These are phyloP conservation scores for Rhinocladiella similis DNA, from an alignment of 2,329 filamentous ascomycete species.

Conservation along the genomic window DNA sequence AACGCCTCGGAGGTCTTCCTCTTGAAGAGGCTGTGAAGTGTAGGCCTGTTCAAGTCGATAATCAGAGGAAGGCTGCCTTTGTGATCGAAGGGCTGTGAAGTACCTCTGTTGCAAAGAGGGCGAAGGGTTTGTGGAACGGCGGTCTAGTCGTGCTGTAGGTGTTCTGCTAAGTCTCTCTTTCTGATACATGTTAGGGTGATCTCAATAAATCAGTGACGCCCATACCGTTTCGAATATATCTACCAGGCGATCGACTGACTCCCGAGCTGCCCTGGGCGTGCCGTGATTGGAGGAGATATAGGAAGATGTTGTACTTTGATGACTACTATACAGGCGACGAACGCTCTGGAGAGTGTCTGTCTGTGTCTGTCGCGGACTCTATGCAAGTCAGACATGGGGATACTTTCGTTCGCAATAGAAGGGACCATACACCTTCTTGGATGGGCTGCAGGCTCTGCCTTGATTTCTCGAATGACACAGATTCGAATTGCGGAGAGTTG, in stretches of 20 bases:
- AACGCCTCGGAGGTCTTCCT: constrained; percentile 4
- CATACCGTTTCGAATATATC: constrained; percentile 22
- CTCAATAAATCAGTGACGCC: neutral
- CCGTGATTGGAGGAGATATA: neutral
- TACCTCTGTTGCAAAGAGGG: constrained; percentile 17
- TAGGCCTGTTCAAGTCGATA: constrained; percentile 9
- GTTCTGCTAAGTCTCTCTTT: constrained; percentile 15
- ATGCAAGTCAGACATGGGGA: constrained; percentile 21
- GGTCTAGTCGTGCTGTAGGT: constrained; percentile 10
- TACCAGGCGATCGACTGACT: constrained; percentile 20
- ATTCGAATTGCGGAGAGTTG: neutral
- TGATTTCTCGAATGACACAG: neutral
- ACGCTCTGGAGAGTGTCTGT: neutral
- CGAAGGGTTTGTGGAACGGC: constrained; percentile 15
- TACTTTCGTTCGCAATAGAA: neutral
- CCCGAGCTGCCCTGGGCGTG: neutral
- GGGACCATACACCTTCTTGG: constrained; percentile 8
- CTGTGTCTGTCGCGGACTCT: constrained; percentile 5
- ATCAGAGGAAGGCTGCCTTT: constrained; percentile 6
- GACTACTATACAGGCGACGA: neutral
- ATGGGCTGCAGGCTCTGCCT: neutral
- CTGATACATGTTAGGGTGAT: constrained; percentile 5
- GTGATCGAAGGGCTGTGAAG: constrained; percentile 12
- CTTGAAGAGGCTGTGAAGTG: neutral
- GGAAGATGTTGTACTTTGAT: neutral